A percentile compares a stretch with the other conserved stretches of the same genome.
Conservation (phyloP, 208 protist genomes). For the Crithidia sp. region DNA sequence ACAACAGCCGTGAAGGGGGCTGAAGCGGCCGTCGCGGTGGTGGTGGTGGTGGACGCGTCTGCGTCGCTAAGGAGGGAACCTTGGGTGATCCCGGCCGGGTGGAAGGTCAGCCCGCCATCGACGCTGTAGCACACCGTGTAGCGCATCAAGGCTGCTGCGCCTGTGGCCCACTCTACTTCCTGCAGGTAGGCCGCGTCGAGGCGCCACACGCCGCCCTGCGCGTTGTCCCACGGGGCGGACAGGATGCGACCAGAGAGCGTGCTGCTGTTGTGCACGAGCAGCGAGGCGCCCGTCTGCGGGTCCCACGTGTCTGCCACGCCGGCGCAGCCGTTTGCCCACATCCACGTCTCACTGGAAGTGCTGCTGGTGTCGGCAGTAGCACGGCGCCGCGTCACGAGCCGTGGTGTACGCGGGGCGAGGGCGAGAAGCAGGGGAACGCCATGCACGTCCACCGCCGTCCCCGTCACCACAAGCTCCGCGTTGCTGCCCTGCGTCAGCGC, state of each 20-base stretch:
- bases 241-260: slow-evolving; percentile 21
- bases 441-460: slow-evolving; percentile 49
- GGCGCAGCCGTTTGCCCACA: slow-evolving; percentile 30
- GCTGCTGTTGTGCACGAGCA: slow-evolving; percentile 11
- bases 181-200: slow-evolving; percentile 42
- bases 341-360: slow-evolving; percentile 2
- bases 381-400: slow-evolving; percentile 15
- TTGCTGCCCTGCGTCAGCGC: slow-evolving; percentile 55
- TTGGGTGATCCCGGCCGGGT: slow-evolving; percentile 22
- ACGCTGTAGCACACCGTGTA: slow-evolving; percentile 71
- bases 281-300: slow-evolving; percentile 20
- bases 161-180: slow-evolving; percentile 22
- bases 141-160: neutral
- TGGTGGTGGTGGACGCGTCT: neutral
- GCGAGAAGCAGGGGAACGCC: slow-evolving; percentile 48
- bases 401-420: slow-evolving; percentile 32
- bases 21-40: neutral
- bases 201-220: slow-evolving; percentile 31
- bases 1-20: slow-evolving; percentile 21
- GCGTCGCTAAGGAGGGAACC: neutral
- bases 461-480: slow-evolving; percentile 42
- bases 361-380: neutral
- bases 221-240: slow-evolving; percentile 35
- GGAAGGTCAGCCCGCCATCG: slow-evolving; percentile 60
- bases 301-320: slow-evolving; percentile 32